phyloP scores from a whole-genome alignment of 306 rosid species.

The Glycyrrhiza uralensis region DNA sequence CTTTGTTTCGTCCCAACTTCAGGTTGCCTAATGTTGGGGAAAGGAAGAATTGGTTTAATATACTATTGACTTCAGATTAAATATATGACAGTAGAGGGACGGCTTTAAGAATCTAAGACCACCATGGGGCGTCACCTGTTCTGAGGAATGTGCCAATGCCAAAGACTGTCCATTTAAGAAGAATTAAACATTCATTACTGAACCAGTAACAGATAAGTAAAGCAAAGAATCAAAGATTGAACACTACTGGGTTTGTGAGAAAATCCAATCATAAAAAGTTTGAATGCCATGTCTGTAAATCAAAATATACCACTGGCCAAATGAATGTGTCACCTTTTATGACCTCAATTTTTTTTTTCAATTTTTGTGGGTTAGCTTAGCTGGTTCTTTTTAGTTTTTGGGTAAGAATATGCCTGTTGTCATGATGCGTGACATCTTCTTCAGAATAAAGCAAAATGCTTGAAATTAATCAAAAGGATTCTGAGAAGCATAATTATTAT shows the following conservation, averaged over 20 bases:
- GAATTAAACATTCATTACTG: neutral
- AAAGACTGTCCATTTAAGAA: conserved; percentile 54
- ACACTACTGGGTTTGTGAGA: too few species aligned
- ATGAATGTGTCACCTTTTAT: neutral
- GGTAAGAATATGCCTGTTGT: conserved; percentile 23
- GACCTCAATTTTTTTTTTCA: too few species aligned
- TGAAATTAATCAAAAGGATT: too few species aligned
- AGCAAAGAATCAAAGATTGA: too few species aligned
- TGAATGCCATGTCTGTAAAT: neutral
- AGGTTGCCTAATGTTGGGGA: too few species aligned
- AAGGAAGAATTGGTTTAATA: too few species aligned
- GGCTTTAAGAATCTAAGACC: conserved; percentile 51
- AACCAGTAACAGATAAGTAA: neutral
- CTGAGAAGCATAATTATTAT: too few species aligned
- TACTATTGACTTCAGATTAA: neutral
- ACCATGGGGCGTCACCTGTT: conserved; percentile 87
- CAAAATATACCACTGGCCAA: neutral
- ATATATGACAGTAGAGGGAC: conserved; percentile 3
- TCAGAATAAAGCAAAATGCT: too few species aligned
- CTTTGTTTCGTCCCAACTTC: too few species aligned
- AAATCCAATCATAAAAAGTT: neutral
- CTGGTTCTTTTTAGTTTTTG: too few species aligned
- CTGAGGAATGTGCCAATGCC: conserved; percentile 83
- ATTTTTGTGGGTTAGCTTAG: too few species aligned
- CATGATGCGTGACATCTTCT: too few species aligned